These are phyloP conservation scores for Pyropia yezoensis DNA, from an alignment of 23 red algal genomes.

Conservation along the genomic window DNA sequence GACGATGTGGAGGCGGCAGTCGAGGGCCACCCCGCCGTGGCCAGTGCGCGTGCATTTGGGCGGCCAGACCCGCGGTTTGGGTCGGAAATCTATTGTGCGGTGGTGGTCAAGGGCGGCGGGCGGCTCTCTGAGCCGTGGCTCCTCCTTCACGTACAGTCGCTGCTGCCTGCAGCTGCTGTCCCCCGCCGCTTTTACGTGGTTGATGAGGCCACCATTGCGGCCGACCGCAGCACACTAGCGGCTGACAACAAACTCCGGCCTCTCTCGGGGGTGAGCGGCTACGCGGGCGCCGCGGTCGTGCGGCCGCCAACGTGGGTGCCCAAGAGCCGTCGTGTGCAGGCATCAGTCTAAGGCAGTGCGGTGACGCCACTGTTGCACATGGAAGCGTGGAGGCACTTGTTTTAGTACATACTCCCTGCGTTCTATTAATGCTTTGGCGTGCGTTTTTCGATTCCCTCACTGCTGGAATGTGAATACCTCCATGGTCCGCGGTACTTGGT, in stretches of 20 bases:
- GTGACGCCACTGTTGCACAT: too few relatives aligned
- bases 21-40: conserved; percentile 34
- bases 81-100: conserved; percentile 45
- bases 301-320: too few relatives aligned
- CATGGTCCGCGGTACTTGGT: too few relatives aligned
- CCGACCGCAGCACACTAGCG: conserved; percentile 18
- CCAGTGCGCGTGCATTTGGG: conserved; percentile 37
- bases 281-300: too few relatives aligned
- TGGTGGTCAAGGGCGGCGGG: conserved; percentile 28
- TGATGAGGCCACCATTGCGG: conserved; percentile 16
- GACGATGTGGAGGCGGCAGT: conserved; percentile 62
- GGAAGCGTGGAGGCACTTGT: too few relatives aligned
- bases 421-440: too few relatives aligned
- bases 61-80: conserved; percentile 41
- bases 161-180: conserved; percentile 48
- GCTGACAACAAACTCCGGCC: conserved; percentile 13
- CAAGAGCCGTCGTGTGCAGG: too few relatives aligned
- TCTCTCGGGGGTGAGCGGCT: too few relatives aligned
- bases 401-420: too few relatives aligned
- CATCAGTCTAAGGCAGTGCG: too few relatives aligned
- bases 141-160: conserved; percentile 47
- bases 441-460: too few relatives aligned
- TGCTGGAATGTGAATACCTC: too few relatives aligned
- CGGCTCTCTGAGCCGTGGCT: conserved; percentile 66
- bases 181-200: conserved; percentile 48